Percentiles rank a stretch among this genome's conserved stretches.
phyloP scores from a whole-genome alignment of 371 early-diverging fungal genomes.

The Phascolomyces articulosus region DNA sequence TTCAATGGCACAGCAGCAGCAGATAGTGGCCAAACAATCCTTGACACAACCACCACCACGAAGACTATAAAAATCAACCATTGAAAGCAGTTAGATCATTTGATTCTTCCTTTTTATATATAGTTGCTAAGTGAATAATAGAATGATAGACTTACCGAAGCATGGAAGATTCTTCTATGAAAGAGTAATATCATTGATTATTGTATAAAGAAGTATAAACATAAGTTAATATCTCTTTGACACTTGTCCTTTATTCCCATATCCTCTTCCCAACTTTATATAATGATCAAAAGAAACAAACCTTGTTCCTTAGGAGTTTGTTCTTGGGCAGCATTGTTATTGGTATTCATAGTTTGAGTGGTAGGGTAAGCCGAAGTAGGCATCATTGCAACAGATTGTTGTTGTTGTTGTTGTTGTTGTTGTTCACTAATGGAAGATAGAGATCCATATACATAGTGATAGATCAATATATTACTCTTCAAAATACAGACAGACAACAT shows the following conservation, averaged over 20 bases:
- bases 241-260: no score
- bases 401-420: conserved; percentile 4
- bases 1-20: conserved; percentile 39
- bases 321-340: conserved; percentile 6
- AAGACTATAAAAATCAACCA: conserved; percentile 19
- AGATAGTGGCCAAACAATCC: conserved; percentile 37
- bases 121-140: neutral
- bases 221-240: no score
- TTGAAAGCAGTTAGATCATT: no score
- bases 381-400: neutral
- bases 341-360: conserved; percentile 11
- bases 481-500: no score
- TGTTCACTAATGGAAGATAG: conserved; percentile 12
- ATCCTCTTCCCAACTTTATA: no score
- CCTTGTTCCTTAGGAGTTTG: conserved; percentile 18
- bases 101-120: neutral
- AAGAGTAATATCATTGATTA: no score
- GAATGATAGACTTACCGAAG: conserved; percentile 15
- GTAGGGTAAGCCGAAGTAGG: conserved; percentile 16
- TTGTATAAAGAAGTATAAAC: no score
- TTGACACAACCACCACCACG: conserved; percentile 45
- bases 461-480: no score
- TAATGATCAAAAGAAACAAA: neutral
- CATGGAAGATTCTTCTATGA: conserved; percentile 16
- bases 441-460: no score